These are phyloP conservation scores for Abrus pulchellus DNA, from an alignment of 306 rosid genomes.

Conservation along the genomic window DNA sequence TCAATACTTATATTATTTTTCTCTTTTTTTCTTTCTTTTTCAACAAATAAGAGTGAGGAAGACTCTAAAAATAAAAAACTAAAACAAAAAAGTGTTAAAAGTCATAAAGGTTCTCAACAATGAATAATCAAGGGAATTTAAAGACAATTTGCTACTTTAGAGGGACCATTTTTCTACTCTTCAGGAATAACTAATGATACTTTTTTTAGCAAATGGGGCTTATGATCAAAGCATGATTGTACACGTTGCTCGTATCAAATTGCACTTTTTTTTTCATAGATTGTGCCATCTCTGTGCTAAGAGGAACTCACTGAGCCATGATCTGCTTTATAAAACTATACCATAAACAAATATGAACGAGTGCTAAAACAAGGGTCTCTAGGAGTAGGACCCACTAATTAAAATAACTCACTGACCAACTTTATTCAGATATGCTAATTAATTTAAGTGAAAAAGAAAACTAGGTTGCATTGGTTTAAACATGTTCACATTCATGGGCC, in stretches of 20 bases:
- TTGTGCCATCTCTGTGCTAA: constrained; percentile 15
- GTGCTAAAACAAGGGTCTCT: background rate
- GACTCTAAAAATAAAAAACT: background rate
- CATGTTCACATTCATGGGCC: constrained; percentile 44
- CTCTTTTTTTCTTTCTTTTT: constrained; percentile 37
- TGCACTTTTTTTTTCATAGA: constrained; percentile 21
- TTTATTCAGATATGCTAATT: constrained; percentile 24
- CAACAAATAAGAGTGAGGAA: constrained; percentile 27
- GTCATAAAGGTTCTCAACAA: constrained; percentile 34
- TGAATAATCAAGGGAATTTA: constrained; percentile 18
- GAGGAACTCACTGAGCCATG: background rate
- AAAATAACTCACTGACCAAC: constrained; percentile 17
- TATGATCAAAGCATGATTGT: constrained; percentile 63
- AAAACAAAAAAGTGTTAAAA: constrained; percentile 26
- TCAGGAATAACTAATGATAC: constrained; percentile 30
- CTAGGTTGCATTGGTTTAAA: constrained; percentile 33
- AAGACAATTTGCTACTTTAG: constrained; percentile 36
- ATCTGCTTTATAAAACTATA: constrained; percentile 24
- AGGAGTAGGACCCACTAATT: constrained; percentile 49
- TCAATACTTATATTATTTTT: background rate
- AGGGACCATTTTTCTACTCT: constrained; percentile 42
- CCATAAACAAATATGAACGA: constrained; percentile 41
- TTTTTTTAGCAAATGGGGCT: constrained; percentile 34
- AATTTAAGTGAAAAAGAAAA: constrained; percentile 9
- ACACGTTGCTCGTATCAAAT: constrained; percentile 39